A percentile compares a stretch with the other conserved stretches of the same genome.
Evolutionary conservation across 306 rosid species (phyloP).

Genomic region (Sindora glabra): DNA sequence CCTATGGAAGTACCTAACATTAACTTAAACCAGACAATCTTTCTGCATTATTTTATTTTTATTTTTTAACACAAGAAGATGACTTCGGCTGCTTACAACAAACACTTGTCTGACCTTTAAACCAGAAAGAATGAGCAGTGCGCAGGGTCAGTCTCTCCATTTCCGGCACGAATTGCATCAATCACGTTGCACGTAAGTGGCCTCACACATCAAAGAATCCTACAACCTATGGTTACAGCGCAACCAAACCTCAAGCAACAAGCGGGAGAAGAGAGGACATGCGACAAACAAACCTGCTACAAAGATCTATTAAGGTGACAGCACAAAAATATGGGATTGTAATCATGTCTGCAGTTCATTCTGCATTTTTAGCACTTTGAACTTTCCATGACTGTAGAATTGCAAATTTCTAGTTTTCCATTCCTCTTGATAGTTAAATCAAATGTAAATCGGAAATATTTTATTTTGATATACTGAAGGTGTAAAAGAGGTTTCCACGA

Average conservation of each 20-base stretch:
- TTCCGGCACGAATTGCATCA: conserved; percentile 21
- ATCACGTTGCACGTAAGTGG: conserved; percentile 18
- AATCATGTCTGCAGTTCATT: neutral
- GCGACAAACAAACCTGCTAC: conserved; percentile 28
- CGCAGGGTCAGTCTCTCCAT: conserved; percentile 12
- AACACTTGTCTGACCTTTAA: conserved; percentile 24
- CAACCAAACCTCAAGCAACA: conserved; percentile 21
- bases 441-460: conserved; percentile 1
- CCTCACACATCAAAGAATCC: conserved; percentile 15
- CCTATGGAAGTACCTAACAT: conserved; percentile 23
- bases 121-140: conserved; percentile 14
- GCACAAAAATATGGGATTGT: conserved; percentile 3
- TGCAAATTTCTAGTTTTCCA: neutral
- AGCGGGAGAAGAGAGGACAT: conserved; percentile 16
- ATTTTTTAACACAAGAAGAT: conserved; percentile 29
- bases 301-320: neutral
- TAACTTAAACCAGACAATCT: conserved; percentile 20
- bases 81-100: conserved; percentile 22
- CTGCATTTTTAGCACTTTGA: neutral
- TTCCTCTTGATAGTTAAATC: neutral
- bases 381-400: neutral
- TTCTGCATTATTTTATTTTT: conserved; percentile 34
- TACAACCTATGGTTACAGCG: conserved; percentile 17
- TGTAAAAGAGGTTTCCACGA: too few relatives aligned
- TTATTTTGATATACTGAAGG: too few relatives aligned